phyloP scores from a whole-genome alignment of 2,329 filamentous ascomycete genomes.

The Aspergillus vadensis region DNA sequence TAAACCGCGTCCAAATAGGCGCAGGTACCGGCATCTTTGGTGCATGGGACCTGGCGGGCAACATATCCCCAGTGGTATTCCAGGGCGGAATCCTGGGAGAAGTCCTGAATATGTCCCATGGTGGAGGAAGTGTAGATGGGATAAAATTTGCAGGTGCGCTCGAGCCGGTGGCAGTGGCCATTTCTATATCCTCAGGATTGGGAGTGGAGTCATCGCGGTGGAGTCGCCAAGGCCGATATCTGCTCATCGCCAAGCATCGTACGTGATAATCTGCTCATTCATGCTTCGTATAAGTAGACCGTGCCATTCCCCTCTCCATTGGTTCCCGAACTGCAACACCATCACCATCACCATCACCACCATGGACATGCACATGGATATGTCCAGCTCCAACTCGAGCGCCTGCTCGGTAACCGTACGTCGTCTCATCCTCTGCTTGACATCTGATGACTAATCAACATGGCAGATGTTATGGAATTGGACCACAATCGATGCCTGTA shows the following conservation, averaged over 20 bases:
- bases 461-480: slow-evolving; percentile 32
- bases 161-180: background rate
- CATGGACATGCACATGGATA: slow-evolving; percentile 23
- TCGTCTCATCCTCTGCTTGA: background rate
- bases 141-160: background rate
- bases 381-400: slow-evolving; percentile 14
- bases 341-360: background rate
- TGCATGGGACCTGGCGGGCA: slow-evolving; percentile 57
- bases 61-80: slow-evolving; percentile 61
- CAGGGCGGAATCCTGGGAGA: slow-evolving; percentile 39
- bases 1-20: slow-evolving; percentile 61
- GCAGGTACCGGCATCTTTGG: slow-evolving; percentile 60
- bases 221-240: slow-evolving; percentile 8
- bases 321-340: background rate
- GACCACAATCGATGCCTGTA: slow-evolving; percentile 26
- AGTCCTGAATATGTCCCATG: slow-evolving; percentile 51
- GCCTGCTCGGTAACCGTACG: slow-evolving; percentile 28
- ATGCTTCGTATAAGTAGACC: no score
- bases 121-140: background rate
- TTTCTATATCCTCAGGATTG: background rate
- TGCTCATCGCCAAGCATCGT: slow-evolving; percentile 11
- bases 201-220: background rate
- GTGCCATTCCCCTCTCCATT: background rate
- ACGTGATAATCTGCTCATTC: no score
- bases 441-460: no score